Base-by-base conservation (phyloP, 352 stramenopile genomes). In the Globisporangium nunn region DNA sequence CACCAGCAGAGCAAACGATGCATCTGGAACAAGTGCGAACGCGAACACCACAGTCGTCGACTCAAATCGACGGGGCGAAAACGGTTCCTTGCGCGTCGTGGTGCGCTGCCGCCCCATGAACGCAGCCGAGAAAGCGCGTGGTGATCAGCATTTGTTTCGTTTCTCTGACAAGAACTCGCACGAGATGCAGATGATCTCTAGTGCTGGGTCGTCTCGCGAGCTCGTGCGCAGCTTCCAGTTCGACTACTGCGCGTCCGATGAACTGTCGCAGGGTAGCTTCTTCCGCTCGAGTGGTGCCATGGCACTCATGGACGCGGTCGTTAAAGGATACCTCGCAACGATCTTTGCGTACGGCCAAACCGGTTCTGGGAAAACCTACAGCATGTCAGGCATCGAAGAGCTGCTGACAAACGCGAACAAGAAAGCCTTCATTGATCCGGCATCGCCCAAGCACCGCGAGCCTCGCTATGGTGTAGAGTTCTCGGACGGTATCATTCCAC, bases 181-280 rank as follows among this genome's bases (percentile, higher is more conserved):
- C 0, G 74, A 81, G 46, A 68, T 89, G 54, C 74, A 87, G 55
- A 64, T 87, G 30, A 68, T 89, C 11, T 87, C 70, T 1, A 65
- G 64, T 1, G 56, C 66, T 8, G 68, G 64, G 17, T 58, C 66
- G 15, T 65, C 53, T 15, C 72, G 82, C 30, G 82, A 92, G 56
- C 72, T 90, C 6, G 73, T 92, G 18, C 79, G 80, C 41, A 88
- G 69, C 60, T 92, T 88, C 56, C 70, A 87, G 55, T 92, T 92
- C 41, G 78, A 90, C 52, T 62, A 87, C 2, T 92, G 82, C 48
- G 82, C 82, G 0, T 75, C 69, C 2, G 79, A 86, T 23, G 67
- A 81, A 43, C 70, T 85, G 17, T 78, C 72, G 0, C 82, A 92
- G 40, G 56, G 55, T 1, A 66, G 76, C 17, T 92, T 92, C 58